Percentiles rank a stretch among this genome's conserved stretches.
Conservation (phyloP, 371 early-diverging fungal species). For the Actinomortierella ambigua region DNA sequence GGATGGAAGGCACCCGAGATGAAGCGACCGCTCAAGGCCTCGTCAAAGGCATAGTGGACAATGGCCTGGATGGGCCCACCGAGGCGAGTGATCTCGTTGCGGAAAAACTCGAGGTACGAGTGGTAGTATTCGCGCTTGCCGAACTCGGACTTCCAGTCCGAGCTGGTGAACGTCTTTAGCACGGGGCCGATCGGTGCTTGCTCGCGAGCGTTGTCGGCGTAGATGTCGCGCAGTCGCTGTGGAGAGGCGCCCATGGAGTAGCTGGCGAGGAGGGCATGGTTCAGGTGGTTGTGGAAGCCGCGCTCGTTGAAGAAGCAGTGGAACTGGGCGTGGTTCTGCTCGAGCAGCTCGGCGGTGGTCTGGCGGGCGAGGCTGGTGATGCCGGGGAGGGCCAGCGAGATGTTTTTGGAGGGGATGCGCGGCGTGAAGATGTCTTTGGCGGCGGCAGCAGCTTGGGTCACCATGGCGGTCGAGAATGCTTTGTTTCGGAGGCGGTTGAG, state of each 20-base stretch:
- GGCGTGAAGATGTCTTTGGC: slow-evolving; percentile 7
- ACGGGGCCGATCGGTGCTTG: slow-evolving; percentile 48
- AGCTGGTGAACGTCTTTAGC: slow-evolving; percentile 38
- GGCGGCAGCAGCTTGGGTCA: not conserved
- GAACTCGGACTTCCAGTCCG: slow-evolving; percentile 50
- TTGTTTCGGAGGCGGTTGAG: no score
- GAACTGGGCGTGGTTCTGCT: slow-evolving; percentile 46
- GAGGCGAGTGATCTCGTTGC: slow-evolving; percentile 48
- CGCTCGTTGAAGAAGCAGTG: slow-evolving; percentile 52
- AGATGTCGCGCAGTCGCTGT: slow-evolving; percentile 55
- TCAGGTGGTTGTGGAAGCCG: slow-evolving; percentile 57
- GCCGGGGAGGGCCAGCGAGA: slow-evolving; percentile 46
- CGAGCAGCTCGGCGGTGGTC: slow-evolving; percentile 45
- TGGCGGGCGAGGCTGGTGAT: slow-evolving; percentile 38
- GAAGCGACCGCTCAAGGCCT: slow-evolving; percentile 49
- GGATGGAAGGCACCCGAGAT: slow-evolving; percentile 64
- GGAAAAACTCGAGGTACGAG: slow-evolving; percentile 54
- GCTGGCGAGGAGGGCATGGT: slow-evolving; percentile 60
- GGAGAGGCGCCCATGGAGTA: slow-evolving; percentile 58
- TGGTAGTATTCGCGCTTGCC: slow-evolving; percentile 53
- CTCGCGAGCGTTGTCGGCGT: slow-evolving; percentile 49
- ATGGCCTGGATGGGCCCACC: slow-evolving; percentile 55
- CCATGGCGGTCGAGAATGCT: no score
- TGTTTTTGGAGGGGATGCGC: slow-evolving; percentile 11
- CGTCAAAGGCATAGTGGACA: slow-evolving; percentile 53